These are phyloP conservation scores for Penicillium malachiteum DNA, from an alignment of 495 filamentous ascomycete species.

Conservation along the genomic window DNA sequence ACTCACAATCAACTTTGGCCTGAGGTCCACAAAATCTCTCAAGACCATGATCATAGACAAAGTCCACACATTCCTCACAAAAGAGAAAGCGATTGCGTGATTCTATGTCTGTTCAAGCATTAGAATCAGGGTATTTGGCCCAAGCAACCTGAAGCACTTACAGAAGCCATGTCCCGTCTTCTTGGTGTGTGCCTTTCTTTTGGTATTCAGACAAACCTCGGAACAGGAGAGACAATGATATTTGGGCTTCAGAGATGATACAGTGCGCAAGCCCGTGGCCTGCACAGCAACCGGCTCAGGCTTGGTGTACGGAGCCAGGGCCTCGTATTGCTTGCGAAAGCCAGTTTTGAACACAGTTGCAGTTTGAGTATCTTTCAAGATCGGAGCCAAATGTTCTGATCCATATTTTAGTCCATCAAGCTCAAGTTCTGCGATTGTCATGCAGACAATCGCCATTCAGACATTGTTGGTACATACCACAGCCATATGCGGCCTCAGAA, in stretches of 20 bases:
- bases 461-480: constrained; percentile 33
- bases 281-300: constrained; percentile 23
- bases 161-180: constrained; percentile 46
- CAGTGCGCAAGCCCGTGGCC: constrained; percentile 24
- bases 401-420: neutral
- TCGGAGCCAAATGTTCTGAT: constrained; percentile 42
- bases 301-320: constrained; percentile 32
- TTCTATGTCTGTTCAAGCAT: constrained; percentile 66
- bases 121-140: constrained; percentile 2
- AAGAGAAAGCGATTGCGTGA: constrained; percentile 73
- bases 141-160: constrained; percentile 16
- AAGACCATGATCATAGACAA: constrained; percentile 82
- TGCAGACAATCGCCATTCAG: too few relatives aligned
- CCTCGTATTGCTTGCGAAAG: constrained; percentile 36
- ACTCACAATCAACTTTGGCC: constrained; percentile 22
- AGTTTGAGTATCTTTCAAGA: constrained; percentile 30
- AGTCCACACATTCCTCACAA: constrained; percentile 81
- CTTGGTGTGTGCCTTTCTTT: constrained; percentile 39
- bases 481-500: constrained; percentile 47
- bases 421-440: neutral
- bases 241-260: constrained; percentile 37
- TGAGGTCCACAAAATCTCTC: constrained; percentile 58
- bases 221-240: constrained; percentile 45
- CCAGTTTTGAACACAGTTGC: constrained; percentile 39
- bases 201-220: constrained; percentile 32